Evolutionary conservation across 495 filamentous ascomycete species (phyloP), one percentile per base, ranked within the genome.

Genomic region (Cercophora sp.): DNA sequence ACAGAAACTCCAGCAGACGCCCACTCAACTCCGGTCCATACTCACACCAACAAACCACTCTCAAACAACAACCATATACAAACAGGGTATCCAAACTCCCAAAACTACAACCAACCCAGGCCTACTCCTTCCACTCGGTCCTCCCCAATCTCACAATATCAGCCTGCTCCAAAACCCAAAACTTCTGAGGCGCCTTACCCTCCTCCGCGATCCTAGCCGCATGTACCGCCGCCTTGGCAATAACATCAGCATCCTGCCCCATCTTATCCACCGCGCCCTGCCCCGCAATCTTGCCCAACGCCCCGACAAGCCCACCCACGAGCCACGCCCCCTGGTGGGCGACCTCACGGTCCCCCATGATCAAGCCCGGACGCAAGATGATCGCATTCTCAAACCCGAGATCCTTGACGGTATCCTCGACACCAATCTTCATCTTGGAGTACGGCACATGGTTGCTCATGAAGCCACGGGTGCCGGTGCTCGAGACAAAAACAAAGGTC

Each of bases 211-310:
- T 40, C 45, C 64, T 59, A 26, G 75, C 74, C 5, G 81, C 85
- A 15, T 62, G 69, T 20, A 93, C 84, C 8, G 86, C 86, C 19
- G 89, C 89, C 54, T 78, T 78, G 4, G 72, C 89, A 66, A 96
- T 86, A 15, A 85, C 81, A 48, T 84, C 80, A 9, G 79, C 81
- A 45, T 94, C 88, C 73, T 91, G 86, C 3, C 84, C 88, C 73
- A 83, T 81, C 10, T 52, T 59, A 63, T 95, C 79, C 73, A 83
- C 83, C 56, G 81, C 51, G 9, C 64, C 62, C 29, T 70, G 58
- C 27, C 62, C 65, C 0, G 67, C 31, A 13, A 69, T 18, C 6
- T 66, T 72, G 54, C 83, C 78, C 5, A 92, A 8, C 46, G 73
- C 70, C 9, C 63, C 67, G 2, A 82, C 79, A 24, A 87, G 5